These are phyloP conservation scores for Suhomyces wounanorum DNA, from an alignment of 1,139 yeast species.

Conservation along the genomic window DNA sequence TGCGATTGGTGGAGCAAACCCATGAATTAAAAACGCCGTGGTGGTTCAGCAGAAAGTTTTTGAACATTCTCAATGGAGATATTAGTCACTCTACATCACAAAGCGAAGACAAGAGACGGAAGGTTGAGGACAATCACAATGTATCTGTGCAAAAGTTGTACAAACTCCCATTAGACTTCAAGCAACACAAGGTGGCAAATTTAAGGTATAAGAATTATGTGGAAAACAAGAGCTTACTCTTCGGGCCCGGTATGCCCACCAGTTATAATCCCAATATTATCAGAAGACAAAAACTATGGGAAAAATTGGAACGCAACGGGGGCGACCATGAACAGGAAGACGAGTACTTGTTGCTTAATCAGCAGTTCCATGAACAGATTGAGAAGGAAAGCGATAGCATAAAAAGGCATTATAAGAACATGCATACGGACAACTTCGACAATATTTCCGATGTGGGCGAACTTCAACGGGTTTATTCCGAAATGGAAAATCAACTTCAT, in stretches of 20 bases:
- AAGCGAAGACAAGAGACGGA: conserved; percentile 7
- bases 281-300: conserved; percentile 17
- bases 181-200: conserved; percentile 38
- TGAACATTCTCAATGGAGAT: conserved; percentile 18
- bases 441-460: conserved; percentile 20
- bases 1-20: conserved; percentile 34
- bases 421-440: conserved; percentile 18
- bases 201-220: conserved; percentile 33
- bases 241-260: conserved; percentile 9
- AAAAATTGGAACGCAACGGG: conserved; percentile 12
- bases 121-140: not conserved
- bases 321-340: conserved; percentile 12
- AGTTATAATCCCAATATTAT: conserved; percentile 15
- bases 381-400: conserved; percentile 9
- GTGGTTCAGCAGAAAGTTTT: conserved; percentile 43
- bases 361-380: conserved; percentile 11
- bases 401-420: conserved; percentile 8
- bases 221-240: conserved; percentile 10
- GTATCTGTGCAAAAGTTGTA: conserved; percentile 18
- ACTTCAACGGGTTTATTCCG: conserved; percentile 24
- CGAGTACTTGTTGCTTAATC: conserved; percentile 8
- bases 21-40: conserved; percentile 42
- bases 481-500: conserved; percentile 22
- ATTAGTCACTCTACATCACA: conserved; percentile 15
- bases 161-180: conserved; percentile 35